These are phyloP conservation scores for Tulasnella sp. DNA, from an alignment of 768 basidiomycete genomes.

Conservation along the genomic window DNA sequence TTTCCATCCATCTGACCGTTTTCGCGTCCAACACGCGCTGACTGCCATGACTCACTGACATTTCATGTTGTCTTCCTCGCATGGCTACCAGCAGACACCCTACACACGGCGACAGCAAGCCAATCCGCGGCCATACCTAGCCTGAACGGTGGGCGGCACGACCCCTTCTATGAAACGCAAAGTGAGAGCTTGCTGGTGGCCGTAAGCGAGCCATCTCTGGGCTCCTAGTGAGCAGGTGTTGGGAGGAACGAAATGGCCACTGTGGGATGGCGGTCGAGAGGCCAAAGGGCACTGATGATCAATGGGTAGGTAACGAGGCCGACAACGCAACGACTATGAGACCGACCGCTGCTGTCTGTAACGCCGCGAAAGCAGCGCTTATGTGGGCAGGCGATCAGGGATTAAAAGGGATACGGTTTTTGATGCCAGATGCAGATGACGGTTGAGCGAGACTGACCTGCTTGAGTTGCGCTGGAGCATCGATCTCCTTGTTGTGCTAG, in stretches of 20 bases:
- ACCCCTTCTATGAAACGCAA: not conserved
- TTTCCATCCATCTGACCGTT: not conserved
- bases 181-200: not conserved
- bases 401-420: not conserved
- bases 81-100: not conserved
- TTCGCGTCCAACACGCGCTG: not conserved
- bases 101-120: not conserved
- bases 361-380: not conserved
- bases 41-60: not conserved
- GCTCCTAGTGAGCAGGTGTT: not conserved
- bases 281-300: not conserved
- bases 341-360: not conserved
- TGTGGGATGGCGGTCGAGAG: not conserved
- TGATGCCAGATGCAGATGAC: not conserved
- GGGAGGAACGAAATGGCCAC: not conserved
- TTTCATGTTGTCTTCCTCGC: not conserved
- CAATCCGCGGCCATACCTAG: not conserved
- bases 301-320: not conserved
- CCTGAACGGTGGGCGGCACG: not conserved
- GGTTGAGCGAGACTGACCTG: not conserved
- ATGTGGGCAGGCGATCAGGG: not conserved
- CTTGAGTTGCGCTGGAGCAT: not conserved
- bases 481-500: not conserved
- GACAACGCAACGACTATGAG: not conserved
- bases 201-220: not conserved